phyloP scores from a whole-genome alignment of 768 basidiomycete species.

The Hemileccinum rubropunctum region DNA sequence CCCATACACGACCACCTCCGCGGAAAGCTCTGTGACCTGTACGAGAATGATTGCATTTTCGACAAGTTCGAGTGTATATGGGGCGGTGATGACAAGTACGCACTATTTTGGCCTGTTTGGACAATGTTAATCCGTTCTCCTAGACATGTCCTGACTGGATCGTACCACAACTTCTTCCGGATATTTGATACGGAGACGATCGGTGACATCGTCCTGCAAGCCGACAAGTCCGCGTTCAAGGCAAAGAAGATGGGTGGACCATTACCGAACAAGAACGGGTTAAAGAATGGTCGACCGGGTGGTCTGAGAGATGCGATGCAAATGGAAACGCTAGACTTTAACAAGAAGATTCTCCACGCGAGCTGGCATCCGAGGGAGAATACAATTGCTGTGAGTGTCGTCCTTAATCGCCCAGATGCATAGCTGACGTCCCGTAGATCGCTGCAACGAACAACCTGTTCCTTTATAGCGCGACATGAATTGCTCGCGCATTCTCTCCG shows the following conservation, averaged over 20 bases:
- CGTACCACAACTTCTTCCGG: slow-evolving; percentile 99
- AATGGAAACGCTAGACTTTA: slow-evolving; percentile 83
- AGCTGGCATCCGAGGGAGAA: slow-evolving; percentile 99
- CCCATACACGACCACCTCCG: slow-evolving; percentile 98
- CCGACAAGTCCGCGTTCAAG: slow-evolving; percentile 99
- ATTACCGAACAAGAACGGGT: slow-evolving; percentile 61
- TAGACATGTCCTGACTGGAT: slow-evolving; percentile 97
- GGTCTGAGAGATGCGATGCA: slow-evolving; percentile 82
- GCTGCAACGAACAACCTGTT: slow-evolving; percentile 68
- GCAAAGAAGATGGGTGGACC: slow-evolving; percentile 97
- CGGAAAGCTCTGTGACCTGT: slow-evolving; percentile 95
- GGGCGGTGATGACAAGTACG: slow-evolving; percentile 94
- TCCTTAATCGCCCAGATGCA: not conserved
- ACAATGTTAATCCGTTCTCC: slow-evolving; percentile 1
- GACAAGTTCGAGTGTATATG: slow-evolving; percentile 99
- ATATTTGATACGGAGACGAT: slow-evolving; percentile 92
- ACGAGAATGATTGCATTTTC: slow-evolving; percentile 99
- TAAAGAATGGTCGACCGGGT: slow-evolving; percentile 77
- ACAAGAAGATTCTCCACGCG: slow-evolving; percentile 95
- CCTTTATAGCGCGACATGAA: slow-evolving; percentile 40
- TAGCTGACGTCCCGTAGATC: slow-evolving; percentile 51
- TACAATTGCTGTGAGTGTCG: slow-evolving; percentile 83
- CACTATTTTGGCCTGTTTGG: slow-evolving; percentile 24
- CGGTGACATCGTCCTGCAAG: slow-evolving; percentile 91
- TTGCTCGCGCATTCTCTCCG: not conserved